Conservation (phyloP, 805 yeast genomes). For the Suhomyces prunicola region DNA sequence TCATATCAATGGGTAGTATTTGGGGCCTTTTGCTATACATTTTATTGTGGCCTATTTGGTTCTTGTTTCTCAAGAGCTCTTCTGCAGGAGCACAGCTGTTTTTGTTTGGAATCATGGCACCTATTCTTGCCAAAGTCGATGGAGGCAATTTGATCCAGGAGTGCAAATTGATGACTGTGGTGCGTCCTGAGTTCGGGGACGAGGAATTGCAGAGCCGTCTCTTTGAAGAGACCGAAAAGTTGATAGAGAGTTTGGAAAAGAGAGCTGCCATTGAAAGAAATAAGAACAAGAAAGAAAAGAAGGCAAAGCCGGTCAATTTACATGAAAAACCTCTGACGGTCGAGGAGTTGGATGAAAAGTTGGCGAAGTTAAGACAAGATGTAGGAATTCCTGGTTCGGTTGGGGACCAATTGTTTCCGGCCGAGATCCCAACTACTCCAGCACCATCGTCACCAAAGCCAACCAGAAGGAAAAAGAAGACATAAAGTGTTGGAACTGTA, state of each 20-base stretch:
- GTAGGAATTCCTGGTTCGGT: conserved; percentile 15
- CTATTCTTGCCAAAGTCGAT: conserved; percentile 56
- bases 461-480: background rate
- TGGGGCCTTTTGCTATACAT: conserved; percentile 58
- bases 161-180: conserved; percentile 50
- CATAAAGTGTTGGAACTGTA: background rate
- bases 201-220: conserved; percentile 56
- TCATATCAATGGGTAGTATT: conserved; percentile 71
- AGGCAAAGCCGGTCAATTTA: conserved; percentile 24
- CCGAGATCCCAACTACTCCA: background rate
- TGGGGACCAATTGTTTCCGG: conserved; percentile 28
- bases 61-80: conserved; percentile 74
- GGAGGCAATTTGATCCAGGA: conserved; percentile 77
- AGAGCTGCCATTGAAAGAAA: conserved; percentile 68
- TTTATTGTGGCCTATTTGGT: conserved; percentile 75
- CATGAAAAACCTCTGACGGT: conserved; percentile 31
- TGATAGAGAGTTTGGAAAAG: conserved; percentile 63
- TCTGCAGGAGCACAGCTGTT: conserved; percentile 78
- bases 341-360: conserved; percentile 36
- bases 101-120: conserved; percentile 66
- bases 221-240: conserved; percentile 57
- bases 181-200: conserved; percentile 67
- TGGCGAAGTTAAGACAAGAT: conserved; percentile 24
- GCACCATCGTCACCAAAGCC: background rate
- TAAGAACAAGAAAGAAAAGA: conserved; percentile 17